Evolutionary conservation across 306 rosid species (phyloP), one percentile per base, ranked within the genome.

Genomic region (Glycyrrhiza uralensis): DNA sequence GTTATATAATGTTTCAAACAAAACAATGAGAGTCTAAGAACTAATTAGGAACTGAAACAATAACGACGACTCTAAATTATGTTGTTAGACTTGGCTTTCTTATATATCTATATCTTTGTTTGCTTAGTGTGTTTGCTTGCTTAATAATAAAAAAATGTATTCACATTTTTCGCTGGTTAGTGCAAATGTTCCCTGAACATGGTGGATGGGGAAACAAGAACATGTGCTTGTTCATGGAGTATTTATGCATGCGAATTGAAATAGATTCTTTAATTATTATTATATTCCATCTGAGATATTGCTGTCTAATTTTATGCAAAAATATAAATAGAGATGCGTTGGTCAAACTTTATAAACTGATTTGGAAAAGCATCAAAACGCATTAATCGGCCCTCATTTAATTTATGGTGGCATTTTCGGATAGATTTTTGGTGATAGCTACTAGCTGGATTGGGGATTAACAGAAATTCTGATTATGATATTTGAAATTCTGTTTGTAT

Each of bases 151-250:
- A n/a, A n/a, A n/a, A n/a, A n/a, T n/a, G n/a, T n/a, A n/a, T n/a
- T n/a, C n/a, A n/a, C n/a, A n/a, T n/a, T n/a, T n/a, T n/a, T n/a
- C n/a, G n/a, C 47, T 64, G 80, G 51, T n/a, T n/a, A n/a, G n/a
- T n/a, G n/a, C n/a, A 76, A 74, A 85, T 79, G 88, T 76, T 79
- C 66, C 77, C 65, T 67, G 69, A 72, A 78, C 60, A 78, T 35
- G 80, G 75, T 82, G 79, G 69, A 62, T 41, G 79, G 67, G 87
- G 93, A 82, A 89, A 86, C 96, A 89, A 42, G 26, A 75, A 45
- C 96, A 93, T 89, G 97, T 89, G 97, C 86, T 69, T 78, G 81
- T 45, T 65, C 74, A 82, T 63, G 85, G 80, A 49, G 84, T 88
- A 85, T 86, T 92, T 78, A 82, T 82, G 83, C 82, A 71, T 73